Evolutionary conservation across 192 early-diverging fungal species (phyloP).

Genomic region (Oehlia diaphana): DNA sequence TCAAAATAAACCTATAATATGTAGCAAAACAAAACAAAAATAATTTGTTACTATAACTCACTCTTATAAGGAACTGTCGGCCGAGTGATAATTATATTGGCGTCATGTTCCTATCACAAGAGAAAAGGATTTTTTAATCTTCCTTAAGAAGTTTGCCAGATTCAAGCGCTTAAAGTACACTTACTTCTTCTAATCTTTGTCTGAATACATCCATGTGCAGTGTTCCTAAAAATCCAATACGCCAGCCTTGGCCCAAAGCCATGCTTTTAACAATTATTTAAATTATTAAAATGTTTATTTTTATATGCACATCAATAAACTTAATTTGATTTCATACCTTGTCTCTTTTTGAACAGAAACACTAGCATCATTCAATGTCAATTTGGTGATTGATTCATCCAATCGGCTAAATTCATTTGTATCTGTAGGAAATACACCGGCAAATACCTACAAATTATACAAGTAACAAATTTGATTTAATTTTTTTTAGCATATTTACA

Average conservation of each 20-base stretch:
- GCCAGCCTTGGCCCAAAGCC: slow-evolving; percentile 94
- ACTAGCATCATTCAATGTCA: slow-evolving; percentile 95
- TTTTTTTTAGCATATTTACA: not conserved
- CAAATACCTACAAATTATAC: slow-evolving; percentile 60
- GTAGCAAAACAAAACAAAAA: too few species aligned
- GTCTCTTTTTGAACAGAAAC: slow-evolving; percentile 87
- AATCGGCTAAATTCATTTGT: slow-evolving; percentile 84
- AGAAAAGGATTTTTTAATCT: too few species aligned
- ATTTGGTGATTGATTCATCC: slow-evolving; percentile 87
- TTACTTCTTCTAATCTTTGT: slow-evolving; percentile 82
- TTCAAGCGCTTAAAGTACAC: not conserved
- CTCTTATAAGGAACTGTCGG: slow-evolving; percentile 89
- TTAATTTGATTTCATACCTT: slow-evolving; percentile 29
- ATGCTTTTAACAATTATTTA: slow-evolving; percentile 37
- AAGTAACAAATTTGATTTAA: not conserved
- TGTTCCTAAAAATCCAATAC: slow-evolving; percentile 93
- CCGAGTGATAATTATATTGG: slow-evolving; percentile 86
- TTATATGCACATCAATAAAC: not conserved
- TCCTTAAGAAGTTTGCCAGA: too few species aligned
- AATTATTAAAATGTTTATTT: not conserved
- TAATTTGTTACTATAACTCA: slow-evolving; percentile 23
- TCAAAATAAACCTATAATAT: too few species aligned
- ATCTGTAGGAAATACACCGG: slow-evolving; percentile 92
- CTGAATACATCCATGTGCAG: slow-evolving; percentile 98
- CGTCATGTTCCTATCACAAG: slow-evolving; percentile 76